phyloP scores from a whole-genome alignment of 176 grass and related monocot species.

The Juncus effusus region DNA sequence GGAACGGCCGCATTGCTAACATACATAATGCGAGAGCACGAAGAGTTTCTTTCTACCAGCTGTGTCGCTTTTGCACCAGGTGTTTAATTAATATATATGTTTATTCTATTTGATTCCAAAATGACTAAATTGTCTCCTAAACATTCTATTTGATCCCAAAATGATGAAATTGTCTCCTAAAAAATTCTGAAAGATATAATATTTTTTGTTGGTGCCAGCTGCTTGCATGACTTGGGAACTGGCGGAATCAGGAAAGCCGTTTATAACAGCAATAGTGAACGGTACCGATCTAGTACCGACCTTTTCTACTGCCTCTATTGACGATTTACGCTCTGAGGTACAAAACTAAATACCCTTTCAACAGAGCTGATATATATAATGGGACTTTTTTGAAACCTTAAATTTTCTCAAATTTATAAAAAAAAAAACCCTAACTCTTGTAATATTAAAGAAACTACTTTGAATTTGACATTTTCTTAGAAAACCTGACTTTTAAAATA shows the following conservation, averaged over 20 bases:
- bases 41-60: slow-evolving; percentile 65
- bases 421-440: too few relatives aligned
- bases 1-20: slow-evolving; percentile 93
- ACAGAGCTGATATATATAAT: too few relatives aligned
- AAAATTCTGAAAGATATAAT: slow-evolving; percentile 10
- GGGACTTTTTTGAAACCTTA: too few relatives aligned
- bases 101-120: slow-evolving; percentile 4
- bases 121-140: not conserved
- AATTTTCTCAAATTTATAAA: too few relatives aligned
- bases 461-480: too few relatives aligned
- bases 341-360: slow-evolving; percentile 20
- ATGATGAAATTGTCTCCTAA: not conserved
- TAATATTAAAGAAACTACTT: too few relatives aligned
- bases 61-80: slow-evolving; percentile 97
- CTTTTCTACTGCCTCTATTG: slow-evolving; percentile 90
- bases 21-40: slow-evolving; percentile 89
- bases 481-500: too few relatives aligned
- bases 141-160: slow-evolving; percentile 10
- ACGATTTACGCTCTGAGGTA: slow-evolving; percentile 97
- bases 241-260: slow-evolving; percentile 96
- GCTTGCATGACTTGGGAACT: slow-evolving; percentile 98
- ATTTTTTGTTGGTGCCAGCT: slow-evolving; percentile 45
- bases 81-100: slow-evolving; percentile 16
- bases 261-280: slow-evolving; percentile 78
- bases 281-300: slow-evolving; percentile 94